These are phyloP conservation scores for Neonectria punicea DNA, from an alignment of 2,329 filamentous ascomycete genomes.

Conservation along the genomic window DNA sequence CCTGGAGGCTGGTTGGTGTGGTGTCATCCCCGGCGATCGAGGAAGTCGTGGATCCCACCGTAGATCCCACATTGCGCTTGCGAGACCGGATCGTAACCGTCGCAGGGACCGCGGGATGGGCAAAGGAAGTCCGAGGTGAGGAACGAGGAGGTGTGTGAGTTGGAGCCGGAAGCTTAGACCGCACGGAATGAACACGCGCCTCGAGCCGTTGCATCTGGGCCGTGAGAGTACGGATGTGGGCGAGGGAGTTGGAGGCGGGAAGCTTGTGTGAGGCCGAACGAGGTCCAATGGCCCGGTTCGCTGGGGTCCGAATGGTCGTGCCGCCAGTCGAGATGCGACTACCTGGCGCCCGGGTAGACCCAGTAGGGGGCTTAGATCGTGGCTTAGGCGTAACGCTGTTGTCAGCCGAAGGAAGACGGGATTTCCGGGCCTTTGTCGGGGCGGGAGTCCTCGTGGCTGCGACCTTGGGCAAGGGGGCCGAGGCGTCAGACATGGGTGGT, in stretches of 20 bases:
- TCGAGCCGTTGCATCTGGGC: constrained; percentile 98
- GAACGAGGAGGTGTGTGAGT: constrained; percentile 79
- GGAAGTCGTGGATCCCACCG: constrained; percentile 64
- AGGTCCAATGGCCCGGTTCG: constrained; percentile 64
- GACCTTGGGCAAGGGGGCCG: constrained; percentile 67
- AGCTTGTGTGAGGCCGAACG: constrained; percentile 62
- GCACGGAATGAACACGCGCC: constrained; percentile 88
- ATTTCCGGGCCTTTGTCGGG: constrained; percentile 52
- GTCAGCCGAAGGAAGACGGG: constrained; percentile 66
- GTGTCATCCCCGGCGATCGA: constrained; percentile 62
- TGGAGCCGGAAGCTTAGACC: constrained; percentile 90
- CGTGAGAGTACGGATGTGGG: constrained; percentile 92
- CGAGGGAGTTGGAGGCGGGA: constrained; percentile 76
- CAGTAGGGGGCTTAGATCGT: constrained; percentile 58
- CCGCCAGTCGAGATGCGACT: constrained; percentile 57
- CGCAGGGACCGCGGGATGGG: constrained; percentile 58
- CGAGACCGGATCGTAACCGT: constrained; percentile 74
- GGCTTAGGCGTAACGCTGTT: constrained; percentile 67
- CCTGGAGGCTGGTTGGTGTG: constrained; percentile 56
- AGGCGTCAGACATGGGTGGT: constrained; percentile 90
- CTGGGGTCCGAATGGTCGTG: constrained; percentile 61
- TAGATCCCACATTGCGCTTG: constrained; percentile 72
- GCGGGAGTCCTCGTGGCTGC: constrained; percentile 48
- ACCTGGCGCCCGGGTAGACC: constrained; percentile 48
- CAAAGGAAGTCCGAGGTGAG: constrained; percentile 72